Evolutionary conservation across 768 basidiomycete species (phyloP).

Genomic region (Cantharellus cinnabarinus): DNA sequence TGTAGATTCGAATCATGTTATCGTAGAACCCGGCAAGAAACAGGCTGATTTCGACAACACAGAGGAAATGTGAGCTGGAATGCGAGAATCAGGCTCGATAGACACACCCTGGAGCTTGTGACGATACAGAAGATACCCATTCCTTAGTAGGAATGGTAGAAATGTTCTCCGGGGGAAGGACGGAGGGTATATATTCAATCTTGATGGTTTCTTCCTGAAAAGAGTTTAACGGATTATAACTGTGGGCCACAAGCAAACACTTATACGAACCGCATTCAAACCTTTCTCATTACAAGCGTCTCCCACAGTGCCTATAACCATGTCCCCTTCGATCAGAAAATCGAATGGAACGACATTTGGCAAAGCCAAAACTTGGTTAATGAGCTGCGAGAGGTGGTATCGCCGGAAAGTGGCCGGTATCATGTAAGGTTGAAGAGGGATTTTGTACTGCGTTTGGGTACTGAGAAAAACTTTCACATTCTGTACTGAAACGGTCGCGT

Average conservation of each 20-base stretch:
- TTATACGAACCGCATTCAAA: constrained; percentile 39
- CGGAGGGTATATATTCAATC: constrained; percentile 78
- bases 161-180: constrained; percentile 70
- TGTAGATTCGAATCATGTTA: constrained; percentile 50
- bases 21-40: constrained; percentile 72
- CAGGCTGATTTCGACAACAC: constrained; percentile 23
- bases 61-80: constrained; percentile 4
- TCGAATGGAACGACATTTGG: constrained; percentile 73
- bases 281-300: constrained; percentile 57
- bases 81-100: neutral
- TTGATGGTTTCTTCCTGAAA: constrained; percentile 71
- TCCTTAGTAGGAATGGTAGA: constrained; percentile 71
- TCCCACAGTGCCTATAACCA: constrained; percentile 47
- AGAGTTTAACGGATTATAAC: neutral
- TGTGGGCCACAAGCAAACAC: neutral
- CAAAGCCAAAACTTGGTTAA: constrained; percentile 79
- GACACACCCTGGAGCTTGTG: constrained; percentile 31
- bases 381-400: constrained; percentile 91
- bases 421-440: constrained; percentile 80
- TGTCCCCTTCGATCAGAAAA: constrained; percentile 69
- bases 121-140: constrained; percentile 76
- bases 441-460: constrained; percentile 48
- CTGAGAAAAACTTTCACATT: constrained; percentile 40
- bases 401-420: constrained; percentile 78
- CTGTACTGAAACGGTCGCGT: neutral